Percentiles rank a stretch among this genome's conserved stretches.
Evolutionary conservation across 176 grass and related monocot species (phyloP).

Genomic region (Avena insularis): DNA sequence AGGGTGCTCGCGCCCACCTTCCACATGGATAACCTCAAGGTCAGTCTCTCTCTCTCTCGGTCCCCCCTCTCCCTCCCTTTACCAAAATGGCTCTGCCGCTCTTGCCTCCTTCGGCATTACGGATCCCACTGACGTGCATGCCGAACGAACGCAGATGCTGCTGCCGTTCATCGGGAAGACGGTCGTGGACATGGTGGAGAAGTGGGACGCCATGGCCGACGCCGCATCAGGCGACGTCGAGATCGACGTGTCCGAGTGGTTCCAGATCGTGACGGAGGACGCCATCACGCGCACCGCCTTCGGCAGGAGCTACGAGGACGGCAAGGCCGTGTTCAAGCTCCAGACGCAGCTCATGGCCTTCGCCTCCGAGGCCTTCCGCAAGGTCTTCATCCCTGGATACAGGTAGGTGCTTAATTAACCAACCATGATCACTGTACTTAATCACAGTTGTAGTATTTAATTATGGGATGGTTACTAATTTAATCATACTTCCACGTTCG

Average conservation of each 20-base stretch:
- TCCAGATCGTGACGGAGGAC: conserved; percentile 94
- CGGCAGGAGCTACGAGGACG: conserved; percentile 89
- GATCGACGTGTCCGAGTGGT: conserved; percentile 97
- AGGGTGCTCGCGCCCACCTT: conserved; percentile 90
- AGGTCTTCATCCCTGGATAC: conserved; percentile 99
- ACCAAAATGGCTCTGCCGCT: not conserved
- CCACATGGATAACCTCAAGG: conserved; percentile 97
- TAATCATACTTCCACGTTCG: not conserved
- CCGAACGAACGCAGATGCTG: conserved; percentile 49
- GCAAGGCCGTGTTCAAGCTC: conserved; percentile 82
- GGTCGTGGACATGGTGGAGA: conserved; percentile 78
- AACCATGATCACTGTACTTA: not conserved
- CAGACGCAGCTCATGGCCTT: conserved; percentile 92
- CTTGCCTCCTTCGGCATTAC: not conserved
- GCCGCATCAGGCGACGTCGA: conserved; percentile 70
- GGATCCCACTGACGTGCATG: not conserved
- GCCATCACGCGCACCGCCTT: conserved; percentile 95
- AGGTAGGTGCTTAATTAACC: conserved; percentile 50
- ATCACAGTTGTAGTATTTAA: not conserved
- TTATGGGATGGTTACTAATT: not conserved
- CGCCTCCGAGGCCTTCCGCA: conserved; percentile 89
- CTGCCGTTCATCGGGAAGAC: conserved; percentile 83
- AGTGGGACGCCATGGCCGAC: conserved; percentile 62
- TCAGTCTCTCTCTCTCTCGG: conserved; percentile 37
- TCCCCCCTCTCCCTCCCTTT: not conserved